These are phyloP conservation scores for Trichophyton equinum DNA, from an alignment of 2,329 filamentous ascomycete genomes.

Conservation along the genomic window DNA sequence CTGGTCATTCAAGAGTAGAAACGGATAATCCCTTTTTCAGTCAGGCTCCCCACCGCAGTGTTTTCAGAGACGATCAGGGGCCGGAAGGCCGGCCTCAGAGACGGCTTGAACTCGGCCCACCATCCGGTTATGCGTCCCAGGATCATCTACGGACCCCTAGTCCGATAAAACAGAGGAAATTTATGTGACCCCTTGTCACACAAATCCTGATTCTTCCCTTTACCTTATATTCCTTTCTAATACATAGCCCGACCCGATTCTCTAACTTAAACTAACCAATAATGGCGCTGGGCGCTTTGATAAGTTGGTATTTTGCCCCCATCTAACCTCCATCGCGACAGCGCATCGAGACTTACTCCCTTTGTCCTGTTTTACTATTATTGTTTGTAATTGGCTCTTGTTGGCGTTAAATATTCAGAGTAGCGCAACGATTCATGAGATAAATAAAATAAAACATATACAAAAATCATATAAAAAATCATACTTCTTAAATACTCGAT, in stretches of 20 bases:
- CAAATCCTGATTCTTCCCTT: neutral
- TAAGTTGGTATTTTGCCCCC: neutral
- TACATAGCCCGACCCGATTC: neutral
- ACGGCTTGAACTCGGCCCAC: conserved; percentile 21
- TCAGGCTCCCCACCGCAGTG: neutral
- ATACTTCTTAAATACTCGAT: neutral
- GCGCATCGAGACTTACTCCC: neutral
- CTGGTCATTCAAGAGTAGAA: conserved; percentile 18
- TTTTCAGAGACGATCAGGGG: neutral
- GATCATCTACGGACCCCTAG: conserved; percentile 27
- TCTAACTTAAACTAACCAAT: neutral
- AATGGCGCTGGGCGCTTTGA: neutral
- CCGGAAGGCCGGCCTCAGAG: conserved; percentile 21
- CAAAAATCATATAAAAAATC: neutral
- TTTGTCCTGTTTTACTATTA: neutral
- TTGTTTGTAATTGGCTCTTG: neutral
- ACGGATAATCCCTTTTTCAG: conserved; percentile 12
- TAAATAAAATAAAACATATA: neutral
- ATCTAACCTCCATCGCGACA: neutral
- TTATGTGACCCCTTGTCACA: conserved; percentile 9
- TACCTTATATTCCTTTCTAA: no score
- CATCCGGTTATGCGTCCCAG: conserved; percentile 22
- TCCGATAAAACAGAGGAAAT: conserved; percentile 22
- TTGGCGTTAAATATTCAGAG: neutral
- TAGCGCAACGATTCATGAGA: neutral